Evolutionary conservation across 768 basidiomycete genomes (phyloP).

Genomic region (Termitomyces sp.): DNA sequence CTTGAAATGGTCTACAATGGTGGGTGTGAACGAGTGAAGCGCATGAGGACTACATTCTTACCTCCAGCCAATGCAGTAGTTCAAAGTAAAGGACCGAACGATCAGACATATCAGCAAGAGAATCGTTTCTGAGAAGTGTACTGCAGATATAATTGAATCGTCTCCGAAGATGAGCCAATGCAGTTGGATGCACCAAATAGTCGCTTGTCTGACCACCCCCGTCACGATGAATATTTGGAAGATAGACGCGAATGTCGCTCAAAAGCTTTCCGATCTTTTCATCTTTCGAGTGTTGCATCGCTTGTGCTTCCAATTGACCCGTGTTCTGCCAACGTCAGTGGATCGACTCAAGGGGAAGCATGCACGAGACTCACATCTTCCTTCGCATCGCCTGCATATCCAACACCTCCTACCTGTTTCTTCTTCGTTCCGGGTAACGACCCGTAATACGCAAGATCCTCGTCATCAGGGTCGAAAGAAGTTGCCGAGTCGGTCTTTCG

Average conservation of each 20-base stretch:
- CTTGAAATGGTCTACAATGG: constrained; percentile 75
- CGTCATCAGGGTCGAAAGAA: constrained; percentile 35
- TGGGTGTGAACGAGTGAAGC: background rate
- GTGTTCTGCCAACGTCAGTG: constrained; percentile 45
- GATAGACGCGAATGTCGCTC: constrained; percentile 67
- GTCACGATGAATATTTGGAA: constrained; percentile 73
- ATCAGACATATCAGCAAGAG: constrained; percentile 91
- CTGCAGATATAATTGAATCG: constrained; percentile 88
- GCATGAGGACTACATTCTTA: constrained; percentile 23
- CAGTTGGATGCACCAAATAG: constrained; percentile 88
- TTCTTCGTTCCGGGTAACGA: constrained; percentile 50
- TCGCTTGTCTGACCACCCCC: constrained; percentile 82
- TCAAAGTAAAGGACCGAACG: constrained; percentile 82
- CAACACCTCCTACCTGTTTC: constrained; percentile 61
- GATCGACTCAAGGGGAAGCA: background rate
- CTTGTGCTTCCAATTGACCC: constrained; percentile 75
- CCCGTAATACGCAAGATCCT: constrained; percentile 45
- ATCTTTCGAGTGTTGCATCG: constrained; percentile 70
- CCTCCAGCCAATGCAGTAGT: constrained; percentile 90
- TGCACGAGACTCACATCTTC: constrained; percentile 70
- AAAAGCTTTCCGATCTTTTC: constrained; percentile 67
- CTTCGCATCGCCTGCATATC: constrained; percentile 77
- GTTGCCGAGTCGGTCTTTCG: constrained; percentile 30
- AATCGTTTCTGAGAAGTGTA: constrained; percentile 85
- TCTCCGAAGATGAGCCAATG: constrained; percentile 85